phyloP scores from a whole-genome alignment of 2,329 filamentous ascomycete species.

The Beauveria asiatica region DNA sequence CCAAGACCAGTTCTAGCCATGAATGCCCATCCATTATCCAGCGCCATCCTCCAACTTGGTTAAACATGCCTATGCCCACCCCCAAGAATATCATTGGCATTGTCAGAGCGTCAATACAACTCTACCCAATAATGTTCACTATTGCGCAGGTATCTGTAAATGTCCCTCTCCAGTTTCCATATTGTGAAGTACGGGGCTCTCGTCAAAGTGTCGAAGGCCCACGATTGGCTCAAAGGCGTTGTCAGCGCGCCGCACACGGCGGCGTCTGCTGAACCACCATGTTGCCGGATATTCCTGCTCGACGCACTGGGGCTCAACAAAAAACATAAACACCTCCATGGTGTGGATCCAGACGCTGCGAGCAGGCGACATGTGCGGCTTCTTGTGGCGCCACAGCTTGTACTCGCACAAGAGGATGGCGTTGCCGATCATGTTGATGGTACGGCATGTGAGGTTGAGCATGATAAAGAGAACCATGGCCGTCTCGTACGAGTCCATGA shows the following conservation, averaged over 20 bases:
- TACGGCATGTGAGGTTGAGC: slow-evolving; percentile 31
- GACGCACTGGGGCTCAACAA: slow-evolving; percentile 33
- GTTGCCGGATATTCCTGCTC: slow-evolving; percentile 29
- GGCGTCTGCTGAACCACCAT: slow-evolving; percentile 18
- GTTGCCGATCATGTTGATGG: slow-evolving; percentile 32
- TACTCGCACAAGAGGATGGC: slow-evolving; percentile 29
- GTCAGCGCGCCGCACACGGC: not conserved
- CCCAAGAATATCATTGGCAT: too few relatives aligned
- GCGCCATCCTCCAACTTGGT: too few relatives aligned
- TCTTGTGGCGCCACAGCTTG: slow-evolving; percentile 28
- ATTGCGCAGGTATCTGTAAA: too few relatives aligned
- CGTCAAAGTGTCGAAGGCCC: not conserved
- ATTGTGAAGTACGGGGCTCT: too few relatives aligned
- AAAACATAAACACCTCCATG: slow-evolving; percentile 27
- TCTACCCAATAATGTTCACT: too few relatives aligned
- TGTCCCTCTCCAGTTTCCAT: too few relatives aligned
- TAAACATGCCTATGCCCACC: too few relatives aligned
- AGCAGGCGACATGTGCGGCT: slow-evolving; percentile 20
- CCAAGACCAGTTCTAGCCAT: too few relatives aligned
- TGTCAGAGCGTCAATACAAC: too few relatives aligned
- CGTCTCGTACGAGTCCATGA: slow-evolving; percentile 14
- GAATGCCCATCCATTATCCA: too few relatives aligned
- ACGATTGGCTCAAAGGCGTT: not conserved
- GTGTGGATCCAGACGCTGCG: slow-evolving; percentile 20
- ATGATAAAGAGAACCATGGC: slow-evolving; percentile 27